Evolutionary conservation across 768 basidiomycete species (phyloP).

Genomic region (Clavulina sp.): DNA sequence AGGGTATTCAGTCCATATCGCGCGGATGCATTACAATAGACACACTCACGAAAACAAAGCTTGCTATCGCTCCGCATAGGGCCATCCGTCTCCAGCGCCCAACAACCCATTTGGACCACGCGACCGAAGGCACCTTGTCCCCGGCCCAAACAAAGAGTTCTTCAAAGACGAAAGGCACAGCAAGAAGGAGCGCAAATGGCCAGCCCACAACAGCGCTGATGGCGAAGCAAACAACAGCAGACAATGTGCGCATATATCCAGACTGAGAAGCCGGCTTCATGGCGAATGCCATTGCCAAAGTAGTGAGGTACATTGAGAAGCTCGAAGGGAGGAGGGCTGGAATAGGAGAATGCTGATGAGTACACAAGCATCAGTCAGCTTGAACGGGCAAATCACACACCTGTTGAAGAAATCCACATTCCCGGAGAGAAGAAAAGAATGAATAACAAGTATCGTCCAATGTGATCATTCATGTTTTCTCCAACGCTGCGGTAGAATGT

Average conservation of each 20-base stretch:
- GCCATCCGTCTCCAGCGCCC: constrained; percentile 43
- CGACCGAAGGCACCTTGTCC: constrained; percentile 38
- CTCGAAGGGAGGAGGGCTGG: constrained; percentile 87
- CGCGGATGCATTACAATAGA: not conserved
- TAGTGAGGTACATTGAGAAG: constrained; percentile 82
- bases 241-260: constrained; percentile 38
- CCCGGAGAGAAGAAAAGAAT: constrained; percentile 72
- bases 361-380: too few relatives aligned
- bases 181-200: constrained; percentile 84
- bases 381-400: constrained; percentile 25
- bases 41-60: constrained; percentile 42
- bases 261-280: constrained; percentile 37
- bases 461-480: constrained; percentile 69
- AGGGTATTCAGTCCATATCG: constrained; percentile 2
- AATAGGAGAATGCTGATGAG: not conserved
- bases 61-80: constrained; percentile 34
- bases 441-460: constrained; percentile 88
- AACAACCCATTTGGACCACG: constrained; percentile 35
- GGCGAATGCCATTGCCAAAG: constrained; percentile 58
- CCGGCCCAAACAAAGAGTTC: constrained; percentile 65
- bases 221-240: constrained; percentile 55
- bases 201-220: constrained; percentile 81
- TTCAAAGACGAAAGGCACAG: constrained; percentile 79
- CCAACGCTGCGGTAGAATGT: constrained; percentile 66
- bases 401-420: constrained; percentile 84